Percentiles rank a stretch among this genome's conserved stretches.
Conservation (phyloP, 1,284 basidiomycete genomes). For the Athelia psychrophila region DNA sequence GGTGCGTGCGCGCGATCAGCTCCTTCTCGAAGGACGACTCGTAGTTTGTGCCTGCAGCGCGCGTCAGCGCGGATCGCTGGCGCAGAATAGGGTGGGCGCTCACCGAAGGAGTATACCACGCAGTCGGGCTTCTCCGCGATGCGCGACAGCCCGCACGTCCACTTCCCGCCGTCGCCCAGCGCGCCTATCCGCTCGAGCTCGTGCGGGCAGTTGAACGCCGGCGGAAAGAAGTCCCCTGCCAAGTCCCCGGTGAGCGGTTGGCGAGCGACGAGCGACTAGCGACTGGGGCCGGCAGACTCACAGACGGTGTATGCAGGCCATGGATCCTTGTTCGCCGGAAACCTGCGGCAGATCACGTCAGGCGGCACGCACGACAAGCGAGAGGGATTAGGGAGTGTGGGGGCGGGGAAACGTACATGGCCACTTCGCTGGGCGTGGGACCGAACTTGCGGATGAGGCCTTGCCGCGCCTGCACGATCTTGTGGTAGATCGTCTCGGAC, state of each 20-base stretch:
- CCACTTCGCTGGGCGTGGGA: conserved; percentile 44
- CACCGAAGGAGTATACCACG: conserved; percentile 61
- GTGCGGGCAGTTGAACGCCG: conserved; percentile 64
- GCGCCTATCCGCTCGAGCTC: conserved; percentile 57
- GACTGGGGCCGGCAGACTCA: conserved; percentile 29
- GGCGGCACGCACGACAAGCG: too few species aligned
- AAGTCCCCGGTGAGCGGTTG: not conserved
- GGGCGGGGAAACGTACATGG: conserved; percentile 32
- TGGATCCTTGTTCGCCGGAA: conserved; percentile 54
- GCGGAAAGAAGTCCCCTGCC: conserved; percentile 69
- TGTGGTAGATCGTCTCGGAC: conserved; percentile 47
- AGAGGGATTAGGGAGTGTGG: not conserved
- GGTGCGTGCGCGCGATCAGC: conserved; percentile 48
- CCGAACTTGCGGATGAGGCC: conserved; percentile 53
- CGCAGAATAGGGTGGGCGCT: conserved; percentile 13
- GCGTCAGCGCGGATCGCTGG: not conserved
- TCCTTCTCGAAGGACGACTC: conserved; percentile 67
- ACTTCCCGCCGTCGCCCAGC: conserved; percentile 67
- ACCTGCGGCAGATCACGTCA: conserved; percentile 34
- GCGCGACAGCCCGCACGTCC: conserved; percentile 60
- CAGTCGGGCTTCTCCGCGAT: conserved; percentile 52
- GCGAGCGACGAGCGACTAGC: not conserved
- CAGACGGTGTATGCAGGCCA: conserved; percentile 69
- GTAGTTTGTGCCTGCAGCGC: conserved; percentile 51
- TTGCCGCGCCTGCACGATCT: conserved; percentile 37